These are phyloP conservation scores for Chalciporus pseudorubinellus DNA, from an alignment of 768 basidiomycete species.

Conservation along the genomic window DNA sequence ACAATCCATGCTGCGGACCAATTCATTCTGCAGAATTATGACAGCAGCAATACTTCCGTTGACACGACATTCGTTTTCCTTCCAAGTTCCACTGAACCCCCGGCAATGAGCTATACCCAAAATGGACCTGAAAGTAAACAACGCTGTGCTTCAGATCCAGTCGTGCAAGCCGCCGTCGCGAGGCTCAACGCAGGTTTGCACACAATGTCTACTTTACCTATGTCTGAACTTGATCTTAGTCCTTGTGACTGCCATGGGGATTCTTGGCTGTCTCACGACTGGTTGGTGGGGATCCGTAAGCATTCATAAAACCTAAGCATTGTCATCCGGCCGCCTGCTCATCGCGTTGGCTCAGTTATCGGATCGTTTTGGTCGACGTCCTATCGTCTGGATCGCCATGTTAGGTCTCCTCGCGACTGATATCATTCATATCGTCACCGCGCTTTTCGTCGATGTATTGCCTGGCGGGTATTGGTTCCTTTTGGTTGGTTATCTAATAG, in stretches of 20 bases:
- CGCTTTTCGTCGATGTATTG: constrained; percentile 51
- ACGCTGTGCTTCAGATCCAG: constrained; percentile 64
- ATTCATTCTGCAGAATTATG: not conserved
- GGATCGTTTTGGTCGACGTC: constrained; percentile 72
- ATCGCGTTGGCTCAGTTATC: constrained; percentile 49
- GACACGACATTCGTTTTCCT: constrained; percentile 1
- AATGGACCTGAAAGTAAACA: constrained; percentile 9
- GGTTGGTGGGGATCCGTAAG: constrained; percentile 85
- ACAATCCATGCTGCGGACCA: not conserved
- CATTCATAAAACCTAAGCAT: constrained; percentile 9
- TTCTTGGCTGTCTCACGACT: constrained; percentile 74
- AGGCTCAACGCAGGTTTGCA: constrained; percentile 58
- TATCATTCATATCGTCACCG: constrained; percentile 63
- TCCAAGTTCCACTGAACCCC: not conserved
- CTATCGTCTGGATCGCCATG: constrained; percentile 58
- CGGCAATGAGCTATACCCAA: not conserved
- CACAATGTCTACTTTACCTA: not conserved
- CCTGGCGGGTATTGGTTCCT: constrained; percentile 86
- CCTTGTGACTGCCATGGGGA: constrained; percentile 62
- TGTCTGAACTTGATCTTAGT: constrained; percentile 37
- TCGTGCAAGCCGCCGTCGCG: constrained; percentile 70
- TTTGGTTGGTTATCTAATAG: constrained; percentile 58
- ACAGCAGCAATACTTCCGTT: not conserved
- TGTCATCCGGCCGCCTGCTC: not conserved
- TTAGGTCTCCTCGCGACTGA: constrained; percentile 63